A percentile compares a stretch with the other conserved stretches of the same genome.
Conservation (phyloP, 2,329 filamentous ascomycete genomes). For the Graphilbum fragrans region DNA sequence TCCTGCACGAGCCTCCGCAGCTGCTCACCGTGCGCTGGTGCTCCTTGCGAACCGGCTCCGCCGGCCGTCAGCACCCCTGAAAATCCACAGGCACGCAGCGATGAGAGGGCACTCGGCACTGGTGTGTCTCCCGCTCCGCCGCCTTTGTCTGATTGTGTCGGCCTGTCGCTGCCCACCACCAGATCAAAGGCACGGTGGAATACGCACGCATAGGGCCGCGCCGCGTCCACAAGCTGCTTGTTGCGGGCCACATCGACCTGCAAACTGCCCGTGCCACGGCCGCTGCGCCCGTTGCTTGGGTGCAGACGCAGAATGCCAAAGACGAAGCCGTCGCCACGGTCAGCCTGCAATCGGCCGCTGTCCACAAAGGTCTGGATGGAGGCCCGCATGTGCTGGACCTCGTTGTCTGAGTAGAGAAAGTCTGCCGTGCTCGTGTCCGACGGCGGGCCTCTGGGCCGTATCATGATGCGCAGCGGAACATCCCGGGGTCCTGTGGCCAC, state of each 20-base stretch:
- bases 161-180: conserved; percentile 17
- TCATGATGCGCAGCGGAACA: conserved; percentile 40
- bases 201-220: conserved; percentile 31
- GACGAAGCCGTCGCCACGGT: conserved; percentile 42
- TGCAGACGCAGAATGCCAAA: conserved; percentile 30
- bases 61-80: conserved; percentile 40
- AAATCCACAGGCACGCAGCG: conserved; percentile 32
- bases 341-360: conserved; percentile 22
- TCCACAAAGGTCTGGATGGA: conserved; percentile 25
- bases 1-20: conserved; percentile 23
- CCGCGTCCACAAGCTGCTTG: conserved; percentile 24
- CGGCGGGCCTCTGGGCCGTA: conserved; percentile 34
- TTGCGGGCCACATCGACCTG: conserved; percentile 30
- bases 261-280: background rate
- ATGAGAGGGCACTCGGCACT: conserved; percentile 17
- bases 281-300: background rate
- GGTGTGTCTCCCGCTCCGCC: conserved; percentile 4
- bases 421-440: conserved; percentile 16
- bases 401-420: conserved; percentile 34
- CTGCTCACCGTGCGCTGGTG: conserved; percentile 21
- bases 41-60: conserved; percentile 26
- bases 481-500: conserved; percentile 1
- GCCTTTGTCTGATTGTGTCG: background rate
- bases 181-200: conserved; percentile 46
- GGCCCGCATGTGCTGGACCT: conserved; percentile 30